Base-by-base conservation (phyloP, 768 basidiomycete species). In the Psilocybe tampanensis region DNA sequence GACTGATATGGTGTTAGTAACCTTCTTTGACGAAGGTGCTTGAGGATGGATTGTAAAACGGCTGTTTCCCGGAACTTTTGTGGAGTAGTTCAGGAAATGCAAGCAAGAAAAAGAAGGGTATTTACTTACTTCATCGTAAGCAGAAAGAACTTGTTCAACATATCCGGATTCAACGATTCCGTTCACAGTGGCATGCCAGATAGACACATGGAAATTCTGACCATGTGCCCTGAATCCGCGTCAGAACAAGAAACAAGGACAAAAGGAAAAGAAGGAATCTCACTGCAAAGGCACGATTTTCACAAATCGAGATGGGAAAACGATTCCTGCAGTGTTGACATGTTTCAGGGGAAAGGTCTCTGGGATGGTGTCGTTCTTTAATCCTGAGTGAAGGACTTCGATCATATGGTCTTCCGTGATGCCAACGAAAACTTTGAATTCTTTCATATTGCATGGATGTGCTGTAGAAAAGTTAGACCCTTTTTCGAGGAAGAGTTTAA, bases 371-470 rank as follows among this genome's bases (percentile, higher is more conserved):
- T 91, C 88, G 61, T 93, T 90, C 69, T 85, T 86, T 54, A 92
- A 80, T 2, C 76, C 74, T 0, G 82, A 69, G 48, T 84, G 83
- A 9, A 92, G 73, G 32, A 89, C 82, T 65, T 92, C 85, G 2
- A 76, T 82, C 82, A 93, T 81, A 64, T 82, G 80, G 62, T 90
- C 85, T 57, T 83, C 78, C 21, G 80, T 77, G 36, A 80, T 71
- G 6, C 90, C 92, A 18, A 86, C 81, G 56, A 82, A 85, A 11
- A 92, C 66, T 67, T 86, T 87, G 76, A 93, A 89, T 54, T 92
- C 89, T 66, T 90, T 90, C 86, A 90, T 86, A 64, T 92, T 92
- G 66, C 92, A 93, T 29, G 90, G 89, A 70, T 92, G 90, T 18
- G 81, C 90, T 92, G 58, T n/a, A 56, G 15, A 23, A 12, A 42